phyloP scores from a whole-genome alignment of 1,284 basidiomycete genomes.

The Tylopilus orsonianus region DNA sequence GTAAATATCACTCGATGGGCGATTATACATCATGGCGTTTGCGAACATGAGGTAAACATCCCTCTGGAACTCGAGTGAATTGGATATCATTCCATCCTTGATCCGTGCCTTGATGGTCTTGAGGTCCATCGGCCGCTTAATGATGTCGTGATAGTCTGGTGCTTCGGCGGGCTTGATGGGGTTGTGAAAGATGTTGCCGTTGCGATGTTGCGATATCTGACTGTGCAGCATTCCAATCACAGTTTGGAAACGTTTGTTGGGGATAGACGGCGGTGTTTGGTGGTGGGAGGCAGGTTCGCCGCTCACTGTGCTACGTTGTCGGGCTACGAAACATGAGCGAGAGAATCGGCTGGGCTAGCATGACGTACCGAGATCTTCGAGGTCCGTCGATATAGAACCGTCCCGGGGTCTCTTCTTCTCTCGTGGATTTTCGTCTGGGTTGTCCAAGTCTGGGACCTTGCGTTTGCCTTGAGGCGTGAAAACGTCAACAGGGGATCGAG shows the following conservation, averaged over 20 bases:
- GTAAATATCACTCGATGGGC: slow-evolving; percentile 78
- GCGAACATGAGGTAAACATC: slow-evolving; percentile 93
- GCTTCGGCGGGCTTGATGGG: slow-evolving; percentile 88
- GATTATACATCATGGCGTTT: slow-evolving; percentile 95
- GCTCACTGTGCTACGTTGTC: slow-evolving; percentile 17
- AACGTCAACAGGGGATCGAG: not conserved
- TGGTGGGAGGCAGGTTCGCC: slow-evolving; percentile 25
- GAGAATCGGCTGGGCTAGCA: too few species aligned
- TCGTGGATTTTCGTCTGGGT: slow-evolving; percentile 46
- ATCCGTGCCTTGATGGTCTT: slow-evolving; percentile 84
- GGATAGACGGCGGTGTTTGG: slow-evolving; percentile 33
- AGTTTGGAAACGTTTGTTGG: slow-evolving; percentile 74
- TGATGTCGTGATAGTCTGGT: slow-evolving; percentile 87
- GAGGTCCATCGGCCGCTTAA: slow-evolving; percentile 90
- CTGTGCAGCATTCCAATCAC: slow-evolving; percentile 80
- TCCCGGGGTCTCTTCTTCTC: slow-evolving; percentile 68
- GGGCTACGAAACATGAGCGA: slow-evolving; percentile 22
- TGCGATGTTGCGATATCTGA: slow-evolving; percentile 80
- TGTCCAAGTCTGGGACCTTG: slow-evolving; percentile 58
- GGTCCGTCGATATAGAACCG: slow-evolving; percentile 53
- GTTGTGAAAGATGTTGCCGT: slow-evolving; percentile 87
- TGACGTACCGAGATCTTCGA: slow-evolving; percentile 55
- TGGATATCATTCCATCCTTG: slow-evolving; percentile 78
- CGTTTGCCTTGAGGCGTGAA: slow-evolving; percentile 66
- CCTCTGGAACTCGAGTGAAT: slow-evolving; percentile 82